Percentiles rank a stretch among this genome's conserved stretches.
phyloP scores from a whole-genome alignment of 1,284 basidiomycete species.

The Porodaedalea pini region DNA sequence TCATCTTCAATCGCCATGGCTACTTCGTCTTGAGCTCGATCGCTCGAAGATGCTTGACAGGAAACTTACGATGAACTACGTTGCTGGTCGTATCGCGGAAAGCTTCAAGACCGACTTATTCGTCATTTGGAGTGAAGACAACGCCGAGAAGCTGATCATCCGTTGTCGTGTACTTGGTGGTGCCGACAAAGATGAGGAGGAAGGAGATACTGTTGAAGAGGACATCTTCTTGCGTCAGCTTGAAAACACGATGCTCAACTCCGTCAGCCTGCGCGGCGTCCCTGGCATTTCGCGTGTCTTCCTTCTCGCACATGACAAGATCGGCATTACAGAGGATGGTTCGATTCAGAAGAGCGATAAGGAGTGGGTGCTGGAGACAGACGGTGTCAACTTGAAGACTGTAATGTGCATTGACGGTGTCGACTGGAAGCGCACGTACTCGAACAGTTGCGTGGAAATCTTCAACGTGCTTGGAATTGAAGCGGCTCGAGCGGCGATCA shows the following conservation, averaged over 20 bases:
- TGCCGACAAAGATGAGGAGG: constrained; percentile 88
- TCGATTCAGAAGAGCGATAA: constrained; percentile 61
- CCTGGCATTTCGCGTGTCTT: constrained; percentile 91
- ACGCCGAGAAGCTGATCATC: constrained; percentile 95
- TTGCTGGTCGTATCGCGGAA: constrained; percentile 90
- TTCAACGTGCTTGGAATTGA: constrained; percentile 98
- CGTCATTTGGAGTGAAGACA: constrained; percentile 99
- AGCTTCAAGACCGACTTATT: constrained; percentile 96
- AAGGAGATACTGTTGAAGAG: constrained; percentile 76
- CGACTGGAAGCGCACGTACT: constrained; percentile 88
- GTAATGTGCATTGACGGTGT: constrained; percentile 96
- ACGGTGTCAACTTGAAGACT: constrained; percentile 91
- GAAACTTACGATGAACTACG: constrained; percentile 93
- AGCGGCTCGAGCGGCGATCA: constrained; percentile 89
- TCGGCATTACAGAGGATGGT: constrained; percentile 63
- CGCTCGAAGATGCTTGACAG: constrained; percentile 98
- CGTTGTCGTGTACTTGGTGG: constrained; percentile 93
- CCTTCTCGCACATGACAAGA: constrained; percentile 86
- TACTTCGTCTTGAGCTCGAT: constrained; percentile 94
- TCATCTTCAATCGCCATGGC: constrained; percentile 93
- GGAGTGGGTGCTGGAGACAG: constrained; percentile 98
- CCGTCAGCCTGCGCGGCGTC: constrained; percentile 94
- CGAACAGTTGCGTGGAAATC: constrained; percentile 96
- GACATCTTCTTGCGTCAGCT: constrained; percentile 96
- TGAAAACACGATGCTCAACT: constrained; percentile 94